A percentile compares a stretch with the other conserved stretches of the same genome.
These are phyloP conservation scores for Pythium scleroteichum DNA, from an alignment of 352 stramenopile species.

Conservation along the genomic window DNA sequence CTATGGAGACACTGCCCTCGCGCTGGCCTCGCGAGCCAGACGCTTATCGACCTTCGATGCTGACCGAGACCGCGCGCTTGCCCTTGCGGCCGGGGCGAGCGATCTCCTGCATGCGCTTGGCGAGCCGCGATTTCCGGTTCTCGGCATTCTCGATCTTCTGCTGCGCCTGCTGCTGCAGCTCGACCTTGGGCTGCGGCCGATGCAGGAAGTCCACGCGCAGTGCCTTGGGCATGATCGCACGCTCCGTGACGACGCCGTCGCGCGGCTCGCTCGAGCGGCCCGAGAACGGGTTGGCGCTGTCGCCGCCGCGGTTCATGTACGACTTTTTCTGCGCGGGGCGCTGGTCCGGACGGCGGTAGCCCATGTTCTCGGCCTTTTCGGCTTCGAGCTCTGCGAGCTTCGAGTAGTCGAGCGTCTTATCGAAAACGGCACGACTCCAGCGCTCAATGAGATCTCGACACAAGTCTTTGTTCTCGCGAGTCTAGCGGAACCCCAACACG, in stretches of 20 bases:
- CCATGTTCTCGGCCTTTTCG: conserved; percentile 80
- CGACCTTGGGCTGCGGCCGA: conserved; percentile 80
- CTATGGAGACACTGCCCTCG: neutral
- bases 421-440: conserved; percentile 88
- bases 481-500: conserved; percentile 47
- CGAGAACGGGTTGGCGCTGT: conserved; percentile 59
- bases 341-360: conserved; percentile 61
- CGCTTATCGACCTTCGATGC: conserved; percentile 80
- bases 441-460: conserved; percentile 83
- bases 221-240: conserved; percentile 68
- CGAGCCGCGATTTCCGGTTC: conserved; percentile 76
- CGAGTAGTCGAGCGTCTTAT: conserved; percentile 87
- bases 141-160: conserved; percentile 69
- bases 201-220: conserved; percentile 84
- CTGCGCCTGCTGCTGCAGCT: conserved; percentile 53
- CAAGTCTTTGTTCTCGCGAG: conserved; percentile 83
- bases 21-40: neutral
- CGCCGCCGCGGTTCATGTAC: conserved; percentile 18
- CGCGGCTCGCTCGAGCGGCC: conserved; percentile 26
- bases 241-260: conserved; percentile 52
- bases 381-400: conserved; percentile 85
- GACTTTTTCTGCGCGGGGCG: conserved; percentile 17
- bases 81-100: conserved; percentile 72
- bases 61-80: conserved; percentile 74
- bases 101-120: conserved; percentile 89